These are phyloP conservation scores for Prunus dulcis DNA, from an alignment of 306 rosid genomes.

Conservation along the genomic window DNA sequence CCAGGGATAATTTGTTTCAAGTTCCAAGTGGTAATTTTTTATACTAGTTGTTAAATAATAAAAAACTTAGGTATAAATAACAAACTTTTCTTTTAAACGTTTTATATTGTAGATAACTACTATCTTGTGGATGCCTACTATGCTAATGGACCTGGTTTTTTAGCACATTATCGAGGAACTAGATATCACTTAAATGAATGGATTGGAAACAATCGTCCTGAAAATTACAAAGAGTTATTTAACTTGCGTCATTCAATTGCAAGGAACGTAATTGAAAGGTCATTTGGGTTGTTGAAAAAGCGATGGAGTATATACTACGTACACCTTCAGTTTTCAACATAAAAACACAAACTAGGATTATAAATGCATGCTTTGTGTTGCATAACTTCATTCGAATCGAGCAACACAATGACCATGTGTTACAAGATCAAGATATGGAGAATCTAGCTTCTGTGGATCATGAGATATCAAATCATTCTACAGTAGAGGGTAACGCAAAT, in stretches of 20 bases:
- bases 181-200: no score
- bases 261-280: background rate
- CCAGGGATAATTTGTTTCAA: background rate
- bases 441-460: no score
- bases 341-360: background rate
- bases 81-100: no score
- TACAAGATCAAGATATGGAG: background rate
- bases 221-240: no score
- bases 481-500: no score
- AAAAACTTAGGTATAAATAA: background rate
- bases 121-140: background rate
- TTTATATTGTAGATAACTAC: background rate
- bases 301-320: background rate
- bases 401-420: background rate
- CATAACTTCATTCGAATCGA: background rate
- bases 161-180: background rate
- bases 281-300: background rate
- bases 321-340: background rate
- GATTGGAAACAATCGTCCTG: no score
- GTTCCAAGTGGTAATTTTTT: background rate
- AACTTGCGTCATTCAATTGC: background rate
- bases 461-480: no score
- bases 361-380: no score
- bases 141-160: background rate
- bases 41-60: background rate